A percentile compares a stretch with the other conserved stretches of the same genome.
Evolutionary conservation across 75 land plant genomes (phyloP).

Genomic region (Selaginella moellendorffii): DNA sequence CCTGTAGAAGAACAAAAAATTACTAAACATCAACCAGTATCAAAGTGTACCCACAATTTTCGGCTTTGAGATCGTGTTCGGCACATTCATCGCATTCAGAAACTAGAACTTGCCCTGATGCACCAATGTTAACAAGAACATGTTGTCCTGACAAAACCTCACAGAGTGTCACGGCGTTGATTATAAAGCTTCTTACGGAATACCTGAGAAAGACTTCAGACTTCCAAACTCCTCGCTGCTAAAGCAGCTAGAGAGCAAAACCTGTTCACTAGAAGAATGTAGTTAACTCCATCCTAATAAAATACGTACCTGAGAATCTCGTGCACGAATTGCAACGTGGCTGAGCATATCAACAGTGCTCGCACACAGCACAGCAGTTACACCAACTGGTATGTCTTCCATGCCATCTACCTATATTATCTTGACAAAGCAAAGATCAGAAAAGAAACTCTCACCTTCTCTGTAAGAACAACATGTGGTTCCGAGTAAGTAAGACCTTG

Average conservation of each 20-base stretch:
- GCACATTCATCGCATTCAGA: not conserved
- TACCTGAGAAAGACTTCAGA: conserved; percentile 8
- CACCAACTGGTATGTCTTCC: conserved; percentile 17
- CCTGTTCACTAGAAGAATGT: not conserved
- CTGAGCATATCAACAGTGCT: conserved; percentile 13
- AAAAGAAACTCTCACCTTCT: not conserved
- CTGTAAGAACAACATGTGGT: conserved; percentile 11
- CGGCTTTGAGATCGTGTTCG: not conserved
- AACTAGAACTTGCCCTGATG: not conserved
- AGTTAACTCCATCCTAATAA: not conserved
- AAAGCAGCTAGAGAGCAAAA: conserved; percentile 14
- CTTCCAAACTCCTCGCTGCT: not conserved
- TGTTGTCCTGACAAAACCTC: not conserved
- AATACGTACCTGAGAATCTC: conserved; percentile 8
- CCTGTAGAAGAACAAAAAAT: no score
- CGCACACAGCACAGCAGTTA: conserved; percentile 10
- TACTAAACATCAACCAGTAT: no score
- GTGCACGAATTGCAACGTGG: conserved; percentile 17
- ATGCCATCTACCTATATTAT: conserved; percentile 9
- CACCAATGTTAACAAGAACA: not conserved
- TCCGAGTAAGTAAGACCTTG: conserved; percentile 4
- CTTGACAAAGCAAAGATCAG: not conserved
- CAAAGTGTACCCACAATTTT: no score
- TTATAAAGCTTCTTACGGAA: not conserved
- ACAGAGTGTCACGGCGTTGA: not conserved